Evolutionary conservation across 768 basidiomycete species (phyloP).

Genomic region (Trametes elegans): DNA sequence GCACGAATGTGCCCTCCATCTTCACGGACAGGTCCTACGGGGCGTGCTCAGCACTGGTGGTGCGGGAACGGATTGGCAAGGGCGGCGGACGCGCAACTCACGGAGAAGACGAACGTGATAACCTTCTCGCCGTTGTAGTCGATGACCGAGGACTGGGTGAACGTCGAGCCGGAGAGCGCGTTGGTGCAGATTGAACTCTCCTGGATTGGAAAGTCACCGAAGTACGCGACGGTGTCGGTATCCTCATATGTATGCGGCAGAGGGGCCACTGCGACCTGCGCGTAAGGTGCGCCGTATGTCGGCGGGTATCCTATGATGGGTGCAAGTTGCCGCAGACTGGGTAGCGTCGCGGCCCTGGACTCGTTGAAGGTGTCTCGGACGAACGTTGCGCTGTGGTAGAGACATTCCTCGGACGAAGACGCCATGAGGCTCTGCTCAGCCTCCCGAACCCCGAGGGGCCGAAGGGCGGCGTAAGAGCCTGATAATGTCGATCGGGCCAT

Average conservation of each 20-base stretch:
- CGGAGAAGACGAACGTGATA: conserved; percentile 64
- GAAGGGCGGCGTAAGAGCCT: too few relatives aligned
- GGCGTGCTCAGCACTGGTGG: not conserved
- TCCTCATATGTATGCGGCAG: too few relatives aligned
- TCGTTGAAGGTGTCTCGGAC: too few relatives aligned
- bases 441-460: too few relatives aligned
- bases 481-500: too few relatives aligned
- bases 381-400: too few relatives aligned
- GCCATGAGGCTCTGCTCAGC: too few relatives aligned
- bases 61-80: not conserved
- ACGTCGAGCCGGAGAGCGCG: conserved; percentile 47
- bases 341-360: too few relatives aligned
- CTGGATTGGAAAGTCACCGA: conserved; percentile 39
- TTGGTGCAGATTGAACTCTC: conserved; percentile 52
- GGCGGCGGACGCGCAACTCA: conserved; percentile 22
- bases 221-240: conserved; percentile 38
- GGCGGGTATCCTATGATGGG: not conserved
- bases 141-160: conserved; percentile 4
- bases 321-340: too few relatives aligned
- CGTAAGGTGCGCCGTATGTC: not conserved
- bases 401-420: too few relatives aligned
- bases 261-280: not conserved
- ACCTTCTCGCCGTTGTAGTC: conserved; percentile 46
- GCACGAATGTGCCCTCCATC: conserved; percentile 61
- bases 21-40: conserved; percentile 67